Conservation (phyloP, 306 rosid species). For the Datisca glomerata region DNA sequence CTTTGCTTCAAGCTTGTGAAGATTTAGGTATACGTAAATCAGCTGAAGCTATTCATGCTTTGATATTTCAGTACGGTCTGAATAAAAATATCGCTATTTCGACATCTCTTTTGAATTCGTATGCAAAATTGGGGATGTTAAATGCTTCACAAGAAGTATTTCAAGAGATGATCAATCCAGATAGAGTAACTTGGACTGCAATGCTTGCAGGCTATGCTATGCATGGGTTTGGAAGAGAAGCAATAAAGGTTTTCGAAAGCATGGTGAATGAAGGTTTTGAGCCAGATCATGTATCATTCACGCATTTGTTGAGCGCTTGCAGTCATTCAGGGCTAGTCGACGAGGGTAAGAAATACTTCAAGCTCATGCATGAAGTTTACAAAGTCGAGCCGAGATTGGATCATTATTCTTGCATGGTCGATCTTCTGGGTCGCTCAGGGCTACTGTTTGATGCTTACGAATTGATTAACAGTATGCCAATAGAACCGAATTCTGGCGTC, state of each 20-base stretch:
- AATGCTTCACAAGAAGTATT: slow-evolving; percentile 36
- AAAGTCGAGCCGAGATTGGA: slow-evolving; percentile 45
- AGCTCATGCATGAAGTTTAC: slow-evolving; percentile 38
- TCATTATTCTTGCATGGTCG: slow-evolving; percentile 85
- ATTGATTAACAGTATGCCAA: slow-evolving; percentile 46
- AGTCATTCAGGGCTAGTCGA: slow-evolving; percentile 72
- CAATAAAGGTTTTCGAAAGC: slow-evolving; percentile 41
- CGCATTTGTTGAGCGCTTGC: slow-evolving; percentile 68
- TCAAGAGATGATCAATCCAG: slow-evolving; percentile 36
- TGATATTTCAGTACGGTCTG: slow-evolving; percentile 31
- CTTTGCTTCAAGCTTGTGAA: slow-evolving; percentile 55
- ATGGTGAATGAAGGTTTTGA: slow-evolving; percentile 28
- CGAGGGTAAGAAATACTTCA: slow-evolving; percentile 51
- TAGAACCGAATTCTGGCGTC: slow-evolving; percentile 63
- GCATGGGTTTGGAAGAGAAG: slow-evolving; percentile 54
- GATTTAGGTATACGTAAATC: slow-evolving; percentile 30
- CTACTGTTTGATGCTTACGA: slow-evolving; percentile 42
- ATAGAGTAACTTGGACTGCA: slow-evolving; percentile 69
- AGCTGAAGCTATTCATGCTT: slow-evolving; percentile 45
- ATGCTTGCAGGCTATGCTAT: slow-evolving; percentile 62
- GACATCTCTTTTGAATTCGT: slow-evolving; percentile 45
- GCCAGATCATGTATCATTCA: slow-evolving; percentile 80
- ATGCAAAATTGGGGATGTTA: slow-evolving; percentile 62
- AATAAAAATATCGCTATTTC: slow-evolving; percentile 23
- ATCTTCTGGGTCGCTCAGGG: slow-evolving; percentile 69